Evolutionary conservation across 768 basidiomycete genomes (phyloP).

Genomic region (Suillus luteus): DNA sequence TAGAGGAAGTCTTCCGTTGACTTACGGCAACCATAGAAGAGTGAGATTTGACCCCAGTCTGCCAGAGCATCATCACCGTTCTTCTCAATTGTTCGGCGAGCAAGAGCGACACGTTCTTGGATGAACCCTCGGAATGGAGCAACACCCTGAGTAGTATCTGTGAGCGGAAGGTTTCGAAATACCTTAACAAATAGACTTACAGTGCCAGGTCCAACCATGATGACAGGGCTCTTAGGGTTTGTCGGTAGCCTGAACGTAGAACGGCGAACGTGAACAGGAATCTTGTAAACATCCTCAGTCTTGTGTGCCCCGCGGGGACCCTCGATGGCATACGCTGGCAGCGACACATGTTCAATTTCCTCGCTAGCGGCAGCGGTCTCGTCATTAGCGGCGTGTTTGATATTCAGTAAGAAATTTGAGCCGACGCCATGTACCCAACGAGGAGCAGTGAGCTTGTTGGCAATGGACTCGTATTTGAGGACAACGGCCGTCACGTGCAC

Average conservation of each 20-base stretch:
- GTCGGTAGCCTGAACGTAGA: constrained; percentile 98
- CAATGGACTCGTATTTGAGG: constrained; percentile 82
- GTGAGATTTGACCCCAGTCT: constrained; percentile 93
- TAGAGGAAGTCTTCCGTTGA: constrained; percentile 92
- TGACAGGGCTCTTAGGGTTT: constrained; percentile 96
- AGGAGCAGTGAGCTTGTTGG: constrained; percentile 49
- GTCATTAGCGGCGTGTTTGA: constrained; percentile 73
- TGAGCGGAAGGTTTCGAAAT: constrained; percentile 5
- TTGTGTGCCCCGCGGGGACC: constrained; percentile 89
- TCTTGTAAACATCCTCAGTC: constrained; percentile 70
- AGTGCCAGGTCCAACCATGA: constrained; percentile 99
- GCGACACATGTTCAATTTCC: constrained; percentile 41
- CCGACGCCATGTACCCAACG: constrained; percentile 88
- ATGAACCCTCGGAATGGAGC: constrained; percentile 99
- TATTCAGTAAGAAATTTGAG: constrained; percentile 93
- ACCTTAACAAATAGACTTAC: constrained; percentile 49
- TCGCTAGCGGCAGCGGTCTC: constrained; percentile 50
- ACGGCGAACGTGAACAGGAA: constrained; percentile 92
- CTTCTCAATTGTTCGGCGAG: constrained; percentile 92
- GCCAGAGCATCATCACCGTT: constrained; percentile 90
- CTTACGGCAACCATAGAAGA: constrained; percentile 96
- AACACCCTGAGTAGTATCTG: constrained; percentile 68
- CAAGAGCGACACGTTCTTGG: constrained; percentile 96
- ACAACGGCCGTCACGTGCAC: constrained; percentile 97
- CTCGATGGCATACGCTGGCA: constrained; percentile 81